Conservation (phyloP, 495 filamentous ascomycete species). For the Acidiella bohemica region DNA sequence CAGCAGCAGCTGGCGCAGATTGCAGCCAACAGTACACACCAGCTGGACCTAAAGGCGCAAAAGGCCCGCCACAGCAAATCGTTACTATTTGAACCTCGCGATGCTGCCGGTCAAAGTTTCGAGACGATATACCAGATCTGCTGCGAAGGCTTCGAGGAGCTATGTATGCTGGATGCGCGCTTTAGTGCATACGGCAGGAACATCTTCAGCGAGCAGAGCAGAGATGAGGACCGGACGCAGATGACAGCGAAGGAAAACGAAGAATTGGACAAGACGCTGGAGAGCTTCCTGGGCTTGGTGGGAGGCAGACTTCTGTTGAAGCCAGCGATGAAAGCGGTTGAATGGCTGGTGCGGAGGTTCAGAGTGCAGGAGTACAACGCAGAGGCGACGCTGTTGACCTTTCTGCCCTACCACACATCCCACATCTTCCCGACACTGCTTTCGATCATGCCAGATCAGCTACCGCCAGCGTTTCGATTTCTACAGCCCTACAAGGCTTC, state of each 20-base stretch:
- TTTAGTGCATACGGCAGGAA: constrained; percentile 55
- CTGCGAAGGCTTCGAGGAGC: constrained; percentile 72
- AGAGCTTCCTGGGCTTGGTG: constrained; percentile 67
- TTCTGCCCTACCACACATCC: constrained; percentile 79
- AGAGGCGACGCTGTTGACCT: constrained; percentile 61
- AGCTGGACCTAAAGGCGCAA: constrained; percentile 77
- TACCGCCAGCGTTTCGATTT: constrained; percentile 67
- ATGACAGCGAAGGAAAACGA: constrained; percentile 70
- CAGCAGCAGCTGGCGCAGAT: constrained; percentile 32
- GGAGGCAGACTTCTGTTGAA: constrained; percentile 63
- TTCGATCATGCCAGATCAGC: constrained; percentile 59
- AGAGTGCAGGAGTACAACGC: constrained; percentile 90
- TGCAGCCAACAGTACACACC: constrained; percentile 28
- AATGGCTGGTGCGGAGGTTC: constrained; percentile 89
- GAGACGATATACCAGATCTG: constrained; percentile 78
- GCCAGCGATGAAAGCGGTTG: constrained; percentile 76
- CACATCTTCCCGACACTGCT: constrained; percentile 70
- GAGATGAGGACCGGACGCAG: constrained; percentile 66
- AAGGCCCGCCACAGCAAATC: constrained; percentile 81
- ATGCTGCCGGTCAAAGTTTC: constrained; percentile 75
- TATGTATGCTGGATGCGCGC: constrained; percentile 69
- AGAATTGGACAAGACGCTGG: constrained; percentile 61
- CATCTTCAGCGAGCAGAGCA: constrained; percentile 86
- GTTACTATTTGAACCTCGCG: constrained; percentile 69
- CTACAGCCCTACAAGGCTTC: constrained; percentile 71